Evolutionary conservation across 495 filamentous ascomycete genomes (phyloP).

Genomic region (Saxophila tyrrhenica): DNA sequence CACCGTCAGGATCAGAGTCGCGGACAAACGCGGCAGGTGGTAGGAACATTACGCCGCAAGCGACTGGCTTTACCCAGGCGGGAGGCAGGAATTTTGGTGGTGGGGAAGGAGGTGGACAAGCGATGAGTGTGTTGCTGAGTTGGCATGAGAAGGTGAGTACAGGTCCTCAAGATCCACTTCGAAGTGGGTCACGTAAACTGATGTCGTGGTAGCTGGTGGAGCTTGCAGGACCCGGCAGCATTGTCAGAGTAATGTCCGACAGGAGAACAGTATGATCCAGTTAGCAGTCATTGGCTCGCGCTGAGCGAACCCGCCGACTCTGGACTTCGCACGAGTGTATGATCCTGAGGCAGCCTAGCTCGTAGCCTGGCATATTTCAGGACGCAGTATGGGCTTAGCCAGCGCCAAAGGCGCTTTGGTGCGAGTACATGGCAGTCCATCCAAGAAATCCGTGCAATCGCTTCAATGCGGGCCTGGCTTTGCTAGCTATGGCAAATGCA

Average conservation of each 20-base stretch:
- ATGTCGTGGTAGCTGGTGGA: conserved; percentile 50
- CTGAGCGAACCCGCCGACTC: not conserved
- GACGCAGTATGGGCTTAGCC: too few species aligned
- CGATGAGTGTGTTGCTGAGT: conserved; percentile 85
- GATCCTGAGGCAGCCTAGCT: too few species aligned
- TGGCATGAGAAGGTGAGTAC: conserved; percentile 75
- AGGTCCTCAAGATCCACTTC: not conserved
- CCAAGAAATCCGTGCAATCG: too few species aligned
- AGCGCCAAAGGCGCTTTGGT: too few species aligned
- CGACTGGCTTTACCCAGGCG: conserved; percentile 79
- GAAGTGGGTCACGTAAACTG: not conserved
- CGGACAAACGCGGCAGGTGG: conserved; percentile 41
- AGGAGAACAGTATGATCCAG: conserved; percentile 70
- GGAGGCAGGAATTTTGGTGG: conserved; percentile 46
- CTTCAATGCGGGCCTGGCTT: too few species aligned
- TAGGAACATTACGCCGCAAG: conserved; percentile 68
- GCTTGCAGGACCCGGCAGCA: conserved; percentile 73
- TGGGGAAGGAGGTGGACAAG: conserved; percentile 67
- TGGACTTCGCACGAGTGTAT: not conserved
- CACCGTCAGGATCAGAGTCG: not conserved
- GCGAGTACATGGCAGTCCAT: too few species aligned
- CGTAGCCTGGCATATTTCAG: too few species aligned
- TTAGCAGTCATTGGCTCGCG: too few species aligned
- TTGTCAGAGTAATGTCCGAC: conserved; percentile 86
- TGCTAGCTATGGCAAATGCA: too few species aligned